Evolutionary conservation across 805 yeast genomes (phyloP).

Genomic region (Yarrowia yakushimensis): DNA sequence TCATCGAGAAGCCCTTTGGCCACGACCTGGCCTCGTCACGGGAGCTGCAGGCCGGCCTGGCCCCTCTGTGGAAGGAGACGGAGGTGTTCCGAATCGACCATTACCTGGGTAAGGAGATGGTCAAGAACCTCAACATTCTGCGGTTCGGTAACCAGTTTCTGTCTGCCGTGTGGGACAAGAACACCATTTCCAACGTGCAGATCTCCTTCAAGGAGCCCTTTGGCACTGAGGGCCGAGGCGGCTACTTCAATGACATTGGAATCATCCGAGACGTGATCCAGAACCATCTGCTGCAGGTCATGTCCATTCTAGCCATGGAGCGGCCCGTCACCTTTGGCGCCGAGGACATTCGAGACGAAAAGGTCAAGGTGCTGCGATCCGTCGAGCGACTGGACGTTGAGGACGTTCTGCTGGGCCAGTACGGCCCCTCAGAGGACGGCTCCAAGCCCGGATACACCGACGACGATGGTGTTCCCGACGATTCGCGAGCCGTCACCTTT

Average conservation of each 20-base stretch:
- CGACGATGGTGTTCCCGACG: slow-evolving; percentile 80
- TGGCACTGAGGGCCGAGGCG: slow-evolving; percentile 99
- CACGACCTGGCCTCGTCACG: slow-evolving; percentile 79
- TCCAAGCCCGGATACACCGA: slow-evolving; percentile 85
- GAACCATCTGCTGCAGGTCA: slow-evolving; percentile 89
- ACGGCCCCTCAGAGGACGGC: slow-evolving; percentile 79
- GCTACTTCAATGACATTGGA: slow-evolving; percentile 92
- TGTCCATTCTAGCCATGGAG: slow-evolving; percentile 92
- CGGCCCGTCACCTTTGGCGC: slow-evolving; percentile 89
- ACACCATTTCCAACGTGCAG: slow-evolving; percentile 75
- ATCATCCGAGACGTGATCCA: slow-evolving; percentile 98
- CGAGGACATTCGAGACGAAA: slow-evolving; percentile 92
- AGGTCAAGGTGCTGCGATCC: slow-evolving; percentile 86
- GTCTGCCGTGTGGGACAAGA: slow-evolving; percentile 83
- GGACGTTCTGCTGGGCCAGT: slow-evolving; percentile 83
- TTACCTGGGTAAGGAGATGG: slow-evolving; percentile 97
- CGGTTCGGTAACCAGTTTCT: slow-evolving; percentile 89
- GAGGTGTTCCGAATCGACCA: slow-evolving; percentile 96
- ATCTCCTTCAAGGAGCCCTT: slow-evolving; percentile 95
- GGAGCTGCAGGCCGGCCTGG: slow-evolving; percentile 67
- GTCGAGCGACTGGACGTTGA: slow-evolving; percentile 62
- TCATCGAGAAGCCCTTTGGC: slow-evolving; percentile 97
- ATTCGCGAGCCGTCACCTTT: slow-evolving; percentile 85
- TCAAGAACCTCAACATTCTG: slow-evolving; percentile 82
- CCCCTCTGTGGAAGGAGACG: slow-evolving; percentile 85